These are phyloP conservation scores for Diaporthe australafricana DNA, from an alignment of 2,329 filamentous ascomycete genomes.

Conservation along the genomic window DNA sequence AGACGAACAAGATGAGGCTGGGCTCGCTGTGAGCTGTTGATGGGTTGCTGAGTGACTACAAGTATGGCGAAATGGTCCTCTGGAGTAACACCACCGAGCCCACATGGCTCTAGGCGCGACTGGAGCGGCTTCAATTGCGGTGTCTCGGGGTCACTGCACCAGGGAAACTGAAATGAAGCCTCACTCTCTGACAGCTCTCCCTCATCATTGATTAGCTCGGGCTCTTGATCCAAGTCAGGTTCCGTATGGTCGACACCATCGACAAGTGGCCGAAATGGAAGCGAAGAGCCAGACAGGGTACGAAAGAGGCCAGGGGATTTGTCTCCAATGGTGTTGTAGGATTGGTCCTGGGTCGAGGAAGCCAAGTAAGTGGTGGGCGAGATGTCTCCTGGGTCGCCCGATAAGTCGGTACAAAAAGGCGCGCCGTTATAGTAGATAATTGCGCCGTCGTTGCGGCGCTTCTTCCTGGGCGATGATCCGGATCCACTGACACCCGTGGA, in stretches of 20 bases:
- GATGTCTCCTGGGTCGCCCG: slow-evolving; percentile 69
- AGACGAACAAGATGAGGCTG: not conserved
- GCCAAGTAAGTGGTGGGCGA: slow-evolving; percentile 62
- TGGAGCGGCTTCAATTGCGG: slow-evolving; percentile 55
- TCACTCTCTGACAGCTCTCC: slow-evolving; percentile 52
- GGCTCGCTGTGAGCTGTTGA: slow-evolving; percentile 35
- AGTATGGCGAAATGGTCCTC: slow-evolving; percentile 73
- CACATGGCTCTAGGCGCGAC: slow-evolving; percentile 67
- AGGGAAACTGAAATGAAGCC: slow-evolving; percentile 57
- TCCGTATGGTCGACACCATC: slow-evolving; percentile 46
- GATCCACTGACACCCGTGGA: slow-evolving; percentile 62
- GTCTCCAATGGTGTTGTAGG: slow-evolving; percentile 40
- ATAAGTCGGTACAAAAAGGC: slow-evolving; percentile 84
- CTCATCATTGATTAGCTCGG: slow-evolving; percentile 47
- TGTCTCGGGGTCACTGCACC: slow-evolving; percentile 58
- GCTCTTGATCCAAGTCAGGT: slow-evolving; percentile 43
- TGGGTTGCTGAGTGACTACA: slow-evolving; percentile 62
- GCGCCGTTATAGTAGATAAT: slow-evolving; percentile 88
- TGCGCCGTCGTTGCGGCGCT: slow-evolving; percentile 73
- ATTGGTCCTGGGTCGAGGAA: slow-evolving; percentile 54
- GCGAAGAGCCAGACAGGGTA: slow-evolving; percentile 63
- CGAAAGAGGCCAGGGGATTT: slow-evolving; percentile 48
- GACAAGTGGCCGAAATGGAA: slow-evolving; percentile 62
- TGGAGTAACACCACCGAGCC: slow-evolving; percentile 68
- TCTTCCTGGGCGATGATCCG: slow-evolving; percentile 58